Conservation (phyloP, 2,329 filamentous ascomycete genomes). For the Trichoderma atroviride region DNA sequence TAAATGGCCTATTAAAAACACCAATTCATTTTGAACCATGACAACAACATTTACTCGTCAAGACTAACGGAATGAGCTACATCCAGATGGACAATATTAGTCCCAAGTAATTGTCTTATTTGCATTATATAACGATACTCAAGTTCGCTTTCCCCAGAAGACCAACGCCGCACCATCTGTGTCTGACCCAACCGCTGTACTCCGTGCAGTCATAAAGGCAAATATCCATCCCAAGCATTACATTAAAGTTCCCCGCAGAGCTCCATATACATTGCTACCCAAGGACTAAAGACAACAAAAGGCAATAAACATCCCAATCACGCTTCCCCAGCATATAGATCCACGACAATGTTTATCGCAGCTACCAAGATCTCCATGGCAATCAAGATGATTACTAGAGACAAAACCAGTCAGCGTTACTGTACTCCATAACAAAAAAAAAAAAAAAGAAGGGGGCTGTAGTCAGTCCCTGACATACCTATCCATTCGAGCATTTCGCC, state of each 20-base stretch:
- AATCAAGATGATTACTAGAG: conserved; percentile 88
- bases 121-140: background rate
- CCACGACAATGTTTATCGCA: conserved; percentile 91
- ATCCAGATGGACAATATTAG: background rate
- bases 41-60: background rate
- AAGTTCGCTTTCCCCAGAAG: conserved; percentile 12
- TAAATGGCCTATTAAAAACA: background rate
- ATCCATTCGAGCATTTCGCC: conserved; percentile 90
- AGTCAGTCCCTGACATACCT: conserved; percentile 55
- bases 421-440: background rate
- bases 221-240: background rate
- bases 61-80: background rate
- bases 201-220: background rate
- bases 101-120: background rate
- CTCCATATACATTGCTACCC: background rate
- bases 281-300: background rate
- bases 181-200: background rate
- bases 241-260: background rate
- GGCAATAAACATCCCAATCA: conserved; percentile 18
- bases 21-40: background rate
- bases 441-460: background rate
- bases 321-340: conserved; percentile 66
- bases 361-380: conserved; percentile 94
- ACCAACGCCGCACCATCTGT: background rate
- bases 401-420: conserved; percentile 28